Conservation (phyloP, 1,139 yeast genomes). For the Saccharomyces hybrid region DNA sequence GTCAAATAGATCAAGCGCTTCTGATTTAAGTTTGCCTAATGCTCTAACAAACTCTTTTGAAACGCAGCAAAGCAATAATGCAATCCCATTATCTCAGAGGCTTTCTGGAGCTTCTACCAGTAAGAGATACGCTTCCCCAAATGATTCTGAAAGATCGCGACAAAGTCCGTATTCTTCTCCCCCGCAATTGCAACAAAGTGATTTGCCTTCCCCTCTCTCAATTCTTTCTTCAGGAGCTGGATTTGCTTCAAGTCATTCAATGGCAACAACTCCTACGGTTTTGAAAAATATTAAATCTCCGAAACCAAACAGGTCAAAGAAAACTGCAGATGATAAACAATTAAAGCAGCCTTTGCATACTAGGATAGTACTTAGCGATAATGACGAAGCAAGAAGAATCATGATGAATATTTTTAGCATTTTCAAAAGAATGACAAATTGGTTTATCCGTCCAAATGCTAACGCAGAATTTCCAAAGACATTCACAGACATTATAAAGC, state of each 20-base stretch:
- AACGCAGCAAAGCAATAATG: conserved; percentile 1
- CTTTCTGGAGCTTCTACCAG: not conserved
- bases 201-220: not conserved
- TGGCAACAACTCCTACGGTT: conserved; percentile 1
- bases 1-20: conserved; percentile 9
- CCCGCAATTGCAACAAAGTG: not conserved
- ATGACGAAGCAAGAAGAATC: conserved; percentile 26
- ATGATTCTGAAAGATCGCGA: conserved; percentile 1
- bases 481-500: conserved; percentile 19
- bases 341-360: conserved; percentile 5
- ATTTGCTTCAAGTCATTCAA: not conserved
- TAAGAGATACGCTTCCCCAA: conserved; percentile 1
- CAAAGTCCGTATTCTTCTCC: conserved; percentile 4
- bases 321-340: conserved; percentile 19
- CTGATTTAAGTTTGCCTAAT: conserved; percentile 8
- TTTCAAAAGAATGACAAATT: conserved; percentile 26
- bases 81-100: not conserved
- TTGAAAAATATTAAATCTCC: conserved; percentile 18
- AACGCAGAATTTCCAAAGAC: conserved; percentile 12
- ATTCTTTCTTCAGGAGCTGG: not conserved
- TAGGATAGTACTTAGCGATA: conserved; percentile 6
- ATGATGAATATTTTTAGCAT: conserved; percentile 29
- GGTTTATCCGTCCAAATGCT: conserved; percentile 19
- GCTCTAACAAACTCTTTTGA: conserved; percentile 5
- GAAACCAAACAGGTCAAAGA: conserved; percentile 17